Conservation (phyloP, 2,329 filamentous ascomycete genomes). For the Botrytis byssoidea region DNA sequence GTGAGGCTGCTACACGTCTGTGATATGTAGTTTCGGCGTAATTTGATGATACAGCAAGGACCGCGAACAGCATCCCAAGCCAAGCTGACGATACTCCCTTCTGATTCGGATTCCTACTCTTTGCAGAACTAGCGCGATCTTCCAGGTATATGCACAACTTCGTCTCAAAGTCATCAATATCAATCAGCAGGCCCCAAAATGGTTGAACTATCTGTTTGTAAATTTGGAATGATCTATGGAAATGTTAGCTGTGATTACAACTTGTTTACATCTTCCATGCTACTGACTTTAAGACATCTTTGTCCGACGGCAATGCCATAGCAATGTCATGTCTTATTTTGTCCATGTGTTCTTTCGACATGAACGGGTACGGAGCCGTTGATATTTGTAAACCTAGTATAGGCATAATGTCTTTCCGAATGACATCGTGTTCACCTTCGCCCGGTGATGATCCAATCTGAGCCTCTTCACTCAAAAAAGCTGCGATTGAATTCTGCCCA, state of each 20-base stretch:
- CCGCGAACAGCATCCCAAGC: constrained; percentile 64
- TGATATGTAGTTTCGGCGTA: constrained; percentile 62
- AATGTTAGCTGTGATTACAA: constrained; percentile 2
- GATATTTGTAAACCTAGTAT: constrained; percentile 65
- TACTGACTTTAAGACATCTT: constrained; percentile 64
- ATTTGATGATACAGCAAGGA: constrained; percentile 64
- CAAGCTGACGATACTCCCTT: constrained; percentile 58
- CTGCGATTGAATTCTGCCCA: constrained; percentile 66
- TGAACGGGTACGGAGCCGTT: constrained; percentile 61
- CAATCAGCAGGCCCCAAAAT: constrained; percentile 67
- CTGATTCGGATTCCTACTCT: constrained; percentile 31
- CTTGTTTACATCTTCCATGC: neutral
- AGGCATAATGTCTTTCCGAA: constrained; percentile 63
- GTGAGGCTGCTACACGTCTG: constrained; percentile 42
- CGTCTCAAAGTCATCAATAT: constrained; percentile 64
- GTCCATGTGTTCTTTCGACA: constrained; percentile 62
- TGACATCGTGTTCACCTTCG: constrained; percentile 47
- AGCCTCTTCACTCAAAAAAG: constrained; percentile 61
- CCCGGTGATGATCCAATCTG: constrained; percentile 48
- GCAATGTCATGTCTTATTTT: constrained; percentile 60
- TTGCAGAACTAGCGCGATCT: constrained; percentile 52
- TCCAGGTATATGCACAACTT: constrained; percentile 65
- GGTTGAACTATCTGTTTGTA: constrained; percentile 67
- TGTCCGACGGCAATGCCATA: constrained; percentile 60
- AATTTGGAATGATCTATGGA: constrained; percentile 57